These are phyloP conservation scores for Phaseolus lunatus DNA, from an alignment of 306 rosid genomes.

Conservation along the genomic window DNA sequence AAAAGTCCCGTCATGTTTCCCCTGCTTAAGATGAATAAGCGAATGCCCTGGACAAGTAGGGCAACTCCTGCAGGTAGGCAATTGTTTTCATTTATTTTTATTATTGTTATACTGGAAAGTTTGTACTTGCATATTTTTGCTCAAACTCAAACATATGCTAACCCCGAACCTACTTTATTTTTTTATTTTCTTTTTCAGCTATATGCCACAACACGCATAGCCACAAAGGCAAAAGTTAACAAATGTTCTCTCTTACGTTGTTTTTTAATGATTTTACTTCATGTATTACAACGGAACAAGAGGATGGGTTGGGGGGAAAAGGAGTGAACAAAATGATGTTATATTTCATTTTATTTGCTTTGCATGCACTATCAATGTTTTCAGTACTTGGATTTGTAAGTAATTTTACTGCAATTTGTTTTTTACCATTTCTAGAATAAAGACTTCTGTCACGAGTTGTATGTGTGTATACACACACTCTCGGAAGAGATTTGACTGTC, in stretches of 20 bases:
- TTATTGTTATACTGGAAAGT: neutral
- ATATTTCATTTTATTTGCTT: neutral
- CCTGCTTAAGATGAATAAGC: neutral
- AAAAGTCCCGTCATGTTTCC: neutral
- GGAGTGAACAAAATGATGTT: neutral
- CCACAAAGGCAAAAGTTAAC: neutral
- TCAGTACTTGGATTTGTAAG: neutral
- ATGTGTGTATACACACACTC: neutral
- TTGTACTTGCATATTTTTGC: neutral
- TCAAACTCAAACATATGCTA: neutral
- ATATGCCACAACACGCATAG: neutral
- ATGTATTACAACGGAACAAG: neutral
- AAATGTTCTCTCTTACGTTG: neutral
- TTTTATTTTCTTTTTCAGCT: neutral
- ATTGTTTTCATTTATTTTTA: neutral
- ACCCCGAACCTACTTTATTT: neutral
- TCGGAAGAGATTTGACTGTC: neutral
- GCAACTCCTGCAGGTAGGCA: neutral
- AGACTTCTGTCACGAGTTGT: neutral
- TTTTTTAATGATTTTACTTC: neutral
- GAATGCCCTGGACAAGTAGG: slow-evolving; percentile 1
- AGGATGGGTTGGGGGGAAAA: neutral
- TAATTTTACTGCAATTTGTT: neutral
- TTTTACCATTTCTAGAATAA: neutral
- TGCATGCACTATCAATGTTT: neutral